phyloP scores from a whole-genome alignment of 306 rosid genomes.

The Dicorynia guianensis region DNA sequence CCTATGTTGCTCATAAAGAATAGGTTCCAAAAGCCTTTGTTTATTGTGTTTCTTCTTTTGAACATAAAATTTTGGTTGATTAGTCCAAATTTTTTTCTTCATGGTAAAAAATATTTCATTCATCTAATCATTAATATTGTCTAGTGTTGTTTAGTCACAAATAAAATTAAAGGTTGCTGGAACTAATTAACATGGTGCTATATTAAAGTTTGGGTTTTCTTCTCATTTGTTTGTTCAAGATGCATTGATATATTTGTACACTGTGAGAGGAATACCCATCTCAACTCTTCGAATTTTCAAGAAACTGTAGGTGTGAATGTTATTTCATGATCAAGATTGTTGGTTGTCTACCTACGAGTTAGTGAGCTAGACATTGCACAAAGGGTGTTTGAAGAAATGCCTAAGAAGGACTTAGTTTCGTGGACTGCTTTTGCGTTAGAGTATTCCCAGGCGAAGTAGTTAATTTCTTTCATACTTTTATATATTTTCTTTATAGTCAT shows the following conservation, averaged over 20 bases:
- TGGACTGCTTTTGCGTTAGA: constrained; percentile 67
- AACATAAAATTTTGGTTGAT: no score
- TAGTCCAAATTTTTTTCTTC: no score
- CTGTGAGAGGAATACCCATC: constrained; percentile 46
- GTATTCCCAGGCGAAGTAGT: constrained; percentile 51
- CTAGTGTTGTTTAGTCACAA: no score
- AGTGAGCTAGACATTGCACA: constrained; percentile 56
- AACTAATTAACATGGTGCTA: constrained; percentile 59
- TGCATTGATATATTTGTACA: constrained; percentile 61
- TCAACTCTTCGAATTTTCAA: constrained; percentile 55
- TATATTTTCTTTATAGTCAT: no score
- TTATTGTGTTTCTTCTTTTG: no score
- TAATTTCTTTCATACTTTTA: no score
- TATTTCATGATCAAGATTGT: constrained; percentile 71
- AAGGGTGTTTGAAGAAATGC: constrained; percentile 64
- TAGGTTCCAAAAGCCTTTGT: no score
- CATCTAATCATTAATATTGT: no score
- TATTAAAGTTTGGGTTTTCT: constrained; percentile 59
- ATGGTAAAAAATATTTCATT: no score
- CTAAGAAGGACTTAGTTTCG: constrained; percentile 69
- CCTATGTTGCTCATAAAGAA: no score
- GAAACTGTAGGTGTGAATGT: constrained; percentile 58
- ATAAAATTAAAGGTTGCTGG: no score
- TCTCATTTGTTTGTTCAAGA: constrained; percentile 57
- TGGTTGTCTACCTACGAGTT: constrained; percentile 56